These are phyloP conservation scores for Plectranthus barbatus DNA, from an alignment of 257 asterid genomes.

Conservation along the genomic window DNA sequence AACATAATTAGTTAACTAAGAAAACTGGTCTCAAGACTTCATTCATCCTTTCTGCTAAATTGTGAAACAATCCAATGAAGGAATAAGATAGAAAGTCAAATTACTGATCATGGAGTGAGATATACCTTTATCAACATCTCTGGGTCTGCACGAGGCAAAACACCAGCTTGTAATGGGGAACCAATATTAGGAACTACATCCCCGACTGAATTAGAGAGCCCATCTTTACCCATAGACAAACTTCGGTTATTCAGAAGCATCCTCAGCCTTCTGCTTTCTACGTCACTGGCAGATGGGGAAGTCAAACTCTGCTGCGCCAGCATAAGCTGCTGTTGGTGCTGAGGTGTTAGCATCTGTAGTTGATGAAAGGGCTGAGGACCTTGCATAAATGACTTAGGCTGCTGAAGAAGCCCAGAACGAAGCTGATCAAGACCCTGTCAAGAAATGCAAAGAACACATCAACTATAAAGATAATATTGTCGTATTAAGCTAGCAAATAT, in stretches of 20 bases:
- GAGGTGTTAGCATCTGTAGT: slow-evolving; percentile 86
- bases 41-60: not conserved
- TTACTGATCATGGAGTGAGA: not conserved
- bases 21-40: not conserved
- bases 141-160: slow-evolving; percentile 72
- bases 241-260: slow-evolving; percentile 78
- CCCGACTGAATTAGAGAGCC: slow-evolving; percentile 70
- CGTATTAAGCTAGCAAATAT: not conserved
- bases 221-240: slow-evolving; percentile 87
- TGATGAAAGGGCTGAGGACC: slow-evolving; percentile 93
- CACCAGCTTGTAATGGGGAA: slow-evolving; percentile 79
- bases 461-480: not conserved
- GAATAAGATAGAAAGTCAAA: not conserved
- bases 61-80: not conserved
- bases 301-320: slow-evolving; percentile 83
- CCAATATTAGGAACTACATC: slow-evolving; percentile 74
- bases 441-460: not conserved
- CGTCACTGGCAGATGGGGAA: slow-evolving; percentile 72
- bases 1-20: not conserved
- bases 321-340: slow-evolving; percentile 96
- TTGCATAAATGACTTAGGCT: slow-evolving; percentile 86
- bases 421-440: slow-evolving; percentile 82
- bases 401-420: slow-evolving; percentile 91
- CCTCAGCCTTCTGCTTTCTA: slow-evolving; percentile 82
- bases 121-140: slow-evolving; percentile 77